A percentile compares a stretch with the other conserved stretches of the same genome.
phyloP scores from a whole-genome alignment of 257 asterid genomes.

The Plantago ovata region DNA sequence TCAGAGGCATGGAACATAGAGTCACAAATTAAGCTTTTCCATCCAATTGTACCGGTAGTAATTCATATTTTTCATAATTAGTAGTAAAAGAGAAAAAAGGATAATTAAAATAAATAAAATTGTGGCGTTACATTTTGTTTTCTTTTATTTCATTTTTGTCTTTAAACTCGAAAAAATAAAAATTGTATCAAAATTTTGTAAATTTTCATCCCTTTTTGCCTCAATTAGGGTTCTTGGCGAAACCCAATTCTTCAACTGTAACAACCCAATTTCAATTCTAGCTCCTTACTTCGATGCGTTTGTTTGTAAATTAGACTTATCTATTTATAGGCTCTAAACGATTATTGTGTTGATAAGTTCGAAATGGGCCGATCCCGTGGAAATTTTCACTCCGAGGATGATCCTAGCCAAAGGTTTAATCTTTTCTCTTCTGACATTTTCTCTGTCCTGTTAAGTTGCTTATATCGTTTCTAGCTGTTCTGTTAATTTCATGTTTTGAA shows the following conservation, averaged over 20 bases:
- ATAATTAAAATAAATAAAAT: too few relatives aligned
- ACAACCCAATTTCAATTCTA: neutral
- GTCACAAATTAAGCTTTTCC: too few relatives aligned
- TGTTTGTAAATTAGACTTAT: slow-evolving; percentile 12
- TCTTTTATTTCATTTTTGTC: too few relatives aligned
- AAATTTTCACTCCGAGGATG: slow-evolving; percentile 74
- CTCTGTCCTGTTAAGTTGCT: neutral
- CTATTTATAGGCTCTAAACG: slow-evolving; percentile 13
- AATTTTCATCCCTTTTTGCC: slow-evolving; percentile 13
- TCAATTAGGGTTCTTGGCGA: slow-evolving; percentile 32
- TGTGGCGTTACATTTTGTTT: too few relatives aligned
- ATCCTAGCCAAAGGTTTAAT: slow-evolving; percentile 73
- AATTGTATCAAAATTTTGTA: slow-evolving; percentile 22
- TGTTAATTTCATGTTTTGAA: neutral
- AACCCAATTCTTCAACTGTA: neutral
- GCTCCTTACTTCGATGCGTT: neutral
- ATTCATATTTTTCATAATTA: too few relatives aligned
- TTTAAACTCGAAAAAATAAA: too few relatives aligned
- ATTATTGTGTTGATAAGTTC: slow-evolving; percentile 20
- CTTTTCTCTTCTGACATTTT: neutral
- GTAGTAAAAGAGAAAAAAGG: too few relatives aligned
- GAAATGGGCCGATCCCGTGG: slow-evolving; percentile 90
- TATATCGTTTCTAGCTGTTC: neutral
- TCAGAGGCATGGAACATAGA: too few relatives aligned
- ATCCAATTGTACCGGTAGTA: too few relatives aligned